These are phyloP conservation scores for Hyaloscypha hepaticicola DNA, from an alignment of 495 filamentous ascomycete species.

Conservation along the genomic window DNA sequence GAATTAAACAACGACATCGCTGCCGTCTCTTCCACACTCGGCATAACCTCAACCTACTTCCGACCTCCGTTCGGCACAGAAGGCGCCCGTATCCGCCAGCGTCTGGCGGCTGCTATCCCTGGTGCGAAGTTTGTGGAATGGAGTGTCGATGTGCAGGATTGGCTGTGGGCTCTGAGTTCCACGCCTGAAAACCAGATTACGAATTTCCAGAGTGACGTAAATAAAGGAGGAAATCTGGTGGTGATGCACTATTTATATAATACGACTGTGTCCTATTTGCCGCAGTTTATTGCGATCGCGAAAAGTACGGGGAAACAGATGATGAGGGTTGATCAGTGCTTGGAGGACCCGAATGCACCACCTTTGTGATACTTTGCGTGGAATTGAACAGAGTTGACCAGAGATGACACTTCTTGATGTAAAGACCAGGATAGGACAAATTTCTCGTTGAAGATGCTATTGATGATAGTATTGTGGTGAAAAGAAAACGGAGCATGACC, in stretches of 20 bases:
- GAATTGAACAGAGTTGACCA: too few species aligned
- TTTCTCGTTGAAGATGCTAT: too few species aligned
- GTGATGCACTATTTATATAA: constrained; percentile 77
- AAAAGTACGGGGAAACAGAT: constrained; percentile 64
- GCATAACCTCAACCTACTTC: constrained; percentile 58
- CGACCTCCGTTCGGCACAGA: constrained; percentile 75
- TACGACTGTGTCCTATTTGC: constrained; percentile 64
- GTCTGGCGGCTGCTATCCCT: constrained; percentile 55
- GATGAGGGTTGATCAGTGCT: constrained; percentile 79
- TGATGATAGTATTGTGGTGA: too few species aligned
- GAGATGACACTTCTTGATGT: too few species aligned
- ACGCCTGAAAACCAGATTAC: constrained; percentile 75
- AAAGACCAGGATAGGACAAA: too few species aligned
- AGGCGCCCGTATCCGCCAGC: constrained; percentile 67
- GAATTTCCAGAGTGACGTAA: constrained; percentile 68
- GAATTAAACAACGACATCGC: constrained; percentile 64
- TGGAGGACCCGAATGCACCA: constrained; percentile 69
- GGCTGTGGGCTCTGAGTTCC: constrained; percentile 62
- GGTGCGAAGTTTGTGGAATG: constrained; percentile 53
- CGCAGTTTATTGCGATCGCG: constrained; percentile 66
- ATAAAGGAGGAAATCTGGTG: constrained; percentile 66
- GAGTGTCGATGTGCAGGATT: constrained; percentile 79
- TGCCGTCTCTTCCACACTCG: constrained; percentile 53
- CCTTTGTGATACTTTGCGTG: constrained; percentile 40
- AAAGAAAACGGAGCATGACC: too few species aligned